Evolutionary conservation across 169 alveolate species (phyloP), one percentile per base, ranked within the genome.

Genomic region (Toxoplasma gondii): DNA sequence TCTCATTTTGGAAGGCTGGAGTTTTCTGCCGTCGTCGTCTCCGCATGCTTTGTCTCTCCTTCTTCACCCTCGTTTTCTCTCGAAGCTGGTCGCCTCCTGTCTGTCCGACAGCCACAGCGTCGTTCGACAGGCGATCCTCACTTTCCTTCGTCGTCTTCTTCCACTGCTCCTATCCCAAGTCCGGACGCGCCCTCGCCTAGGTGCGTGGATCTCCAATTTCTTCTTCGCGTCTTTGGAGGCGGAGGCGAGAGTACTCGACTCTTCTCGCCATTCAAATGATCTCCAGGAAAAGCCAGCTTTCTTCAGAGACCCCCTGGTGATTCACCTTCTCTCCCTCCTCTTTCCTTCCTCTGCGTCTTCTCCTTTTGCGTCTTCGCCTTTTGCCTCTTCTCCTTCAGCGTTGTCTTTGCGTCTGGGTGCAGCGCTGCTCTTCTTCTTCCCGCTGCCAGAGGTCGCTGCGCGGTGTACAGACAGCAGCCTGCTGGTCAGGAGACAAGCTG

Each of bases 101-200:
- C 38, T 91, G 41, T 54, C 43, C 34, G 88, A 91, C 93, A 91
- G 93, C 93, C 78, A 74, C 53, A 91, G 88, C 5, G 93, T 91
- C 43, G 80, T 91, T 44, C 38, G 93, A 49, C 88, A 87, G 19
- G 93, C 88, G 41, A 88, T 74, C 16, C 29, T 91, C 54, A 34
- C 82, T 41, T 86, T 69, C 22, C 93, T 91, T 86, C 93, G 80
- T 87, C 93, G 80, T 24, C 81, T 91, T 78, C 88, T 91, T 88
- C 93, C 93, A 78, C 93, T 91, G 88, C 93, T 91, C 78, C 93
- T 74, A 74, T 87, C 45, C 80, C 88, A 19, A 4, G 74, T 64
- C 22, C 74, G 74, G n/a, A 27, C 74, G 7, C 74, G 29, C 74
- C 4, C n/a, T 4, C 34, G 74, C 74, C n/a, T 64, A 27, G 74